Evolutionary conservation across 805 yeast genomes (phyloP).

Genomic region (Candida cerambycidarum): DNA sequence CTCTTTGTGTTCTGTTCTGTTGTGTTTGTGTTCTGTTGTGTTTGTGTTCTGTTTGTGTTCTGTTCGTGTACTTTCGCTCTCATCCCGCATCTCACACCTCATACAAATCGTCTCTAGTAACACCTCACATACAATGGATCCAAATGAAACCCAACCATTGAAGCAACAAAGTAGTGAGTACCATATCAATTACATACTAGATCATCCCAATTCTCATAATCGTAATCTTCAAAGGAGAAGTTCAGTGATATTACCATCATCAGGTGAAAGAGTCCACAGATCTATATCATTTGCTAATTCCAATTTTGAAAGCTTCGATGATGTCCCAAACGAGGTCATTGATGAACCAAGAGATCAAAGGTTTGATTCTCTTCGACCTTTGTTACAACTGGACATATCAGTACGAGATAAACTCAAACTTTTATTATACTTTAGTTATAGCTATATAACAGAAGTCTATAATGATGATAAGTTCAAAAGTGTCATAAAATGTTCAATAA

Average conservation of each 20-base stretch:
- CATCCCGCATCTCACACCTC: neutral
- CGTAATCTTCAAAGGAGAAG: constrained; percentile 18
- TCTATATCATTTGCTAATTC: constrained; percentile 23
- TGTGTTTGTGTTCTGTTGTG: no score
- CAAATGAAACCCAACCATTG: constrained; percentile 5
- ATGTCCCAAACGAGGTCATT: neutral
- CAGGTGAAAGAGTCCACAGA: constrained; percentile 41
- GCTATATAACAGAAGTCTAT: constrained; percentile 9
- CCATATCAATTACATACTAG: constrained; percentile 14
- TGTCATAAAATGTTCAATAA: constrained; percentile 67
- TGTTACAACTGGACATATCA: constrained; percentile 8
- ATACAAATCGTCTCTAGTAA: neutral
- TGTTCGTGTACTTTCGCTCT: no score
- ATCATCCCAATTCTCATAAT: constrained; percentile 11
- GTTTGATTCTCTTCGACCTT: neutral
- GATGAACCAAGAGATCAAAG: neutral
- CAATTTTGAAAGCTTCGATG: constrained; percentile 21
- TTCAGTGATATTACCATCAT: constrained; percentile 39
- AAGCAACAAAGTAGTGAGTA: constrained; percentile 1
- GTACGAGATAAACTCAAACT: constrained; percentile 8
- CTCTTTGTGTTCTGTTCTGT: no score
- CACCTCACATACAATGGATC: neutral
- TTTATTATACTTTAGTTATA: constrained; percentile 1
- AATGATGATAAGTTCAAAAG: constrained; percentile 20
- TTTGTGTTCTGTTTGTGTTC: no score